Evolutionary conservation across 2,329 filamentous ascomycete genomes (phyloP).

Genomic region (Nigrograna mackinnonii): DNA sequence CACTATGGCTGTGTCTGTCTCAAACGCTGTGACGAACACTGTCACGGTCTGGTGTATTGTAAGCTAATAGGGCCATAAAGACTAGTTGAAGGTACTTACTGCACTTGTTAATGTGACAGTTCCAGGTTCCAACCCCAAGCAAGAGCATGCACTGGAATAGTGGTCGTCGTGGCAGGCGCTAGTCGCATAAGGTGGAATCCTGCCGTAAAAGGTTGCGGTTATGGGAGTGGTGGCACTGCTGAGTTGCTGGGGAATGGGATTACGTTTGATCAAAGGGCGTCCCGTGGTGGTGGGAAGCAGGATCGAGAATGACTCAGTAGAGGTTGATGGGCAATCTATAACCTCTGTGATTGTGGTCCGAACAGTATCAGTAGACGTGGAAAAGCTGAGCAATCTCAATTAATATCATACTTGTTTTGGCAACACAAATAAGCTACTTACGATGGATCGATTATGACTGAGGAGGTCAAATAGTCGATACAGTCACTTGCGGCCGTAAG

Average conservation of each 20-base stretch:
- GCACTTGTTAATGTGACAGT: constrained; percentile 17
- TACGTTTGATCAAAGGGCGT: not conserved
- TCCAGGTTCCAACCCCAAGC: constrained; percentile 20
- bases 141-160: constrained; percentile 32
- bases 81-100: constrained; percentile 15
- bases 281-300: not conserved
- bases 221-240: constrained; percentile 5
- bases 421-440: too few species aligned
- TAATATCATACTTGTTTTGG: too few species aligned
- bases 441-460: constrained; percentile 25
- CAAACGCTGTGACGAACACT: too few species aligned
- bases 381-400: too few species aligned
- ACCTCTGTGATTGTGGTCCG: constrained; percentile 1
- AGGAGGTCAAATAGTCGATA: constrained; percentile 26
- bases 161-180: constrained; percentile 13
- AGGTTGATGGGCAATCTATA: not conserved
- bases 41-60: too few species aligned
- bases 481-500: constrained; percentile 21
- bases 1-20: too few species aligned
- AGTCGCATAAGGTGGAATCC: constrained; percentile 26
- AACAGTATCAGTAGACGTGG: too few species aligned
- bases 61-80: not conserved
- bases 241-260: too few species aligned
- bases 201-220: constrained; percentile 15
- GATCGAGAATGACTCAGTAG: not conserved